Evolutionary conservation across 768 basidiomycete species (phyloP).

Genomic region (Tulasnella sp.): DNA sequence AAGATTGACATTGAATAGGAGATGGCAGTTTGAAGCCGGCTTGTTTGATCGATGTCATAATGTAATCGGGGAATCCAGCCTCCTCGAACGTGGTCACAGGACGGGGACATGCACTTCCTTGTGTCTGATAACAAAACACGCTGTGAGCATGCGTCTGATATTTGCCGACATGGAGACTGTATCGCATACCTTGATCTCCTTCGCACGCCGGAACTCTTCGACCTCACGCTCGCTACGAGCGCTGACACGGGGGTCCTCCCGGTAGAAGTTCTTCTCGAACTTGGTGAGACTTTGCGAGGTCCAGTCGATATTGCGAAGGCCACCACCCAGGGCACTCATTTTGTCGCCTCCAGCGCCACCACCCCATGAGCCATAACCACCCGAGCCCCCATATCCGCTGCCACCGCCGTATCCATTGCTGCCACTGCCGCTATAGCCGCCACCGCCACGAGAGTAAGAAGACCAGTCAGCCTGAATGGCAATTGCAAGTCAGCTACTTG

Average conservation of each 20-base stretch:
- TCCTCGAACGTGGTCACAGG: constrained; percentile 91
- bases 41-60: constrained; percentile 84
- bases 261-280: constrained; percentile 98
- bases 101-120: constrained; percentile 78
- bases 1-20: constrained; percentile 96
- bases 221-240: constrained; percentile 73
- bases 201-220: constrained; percentile 67
- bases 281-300: constrained; percentile 52
- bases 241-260: constrained; percentile 77
- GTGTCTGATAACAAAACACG: constrained; percentile 42
- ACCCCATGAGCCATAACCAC: constrained; percentile 43
- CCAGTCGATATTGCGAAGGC: constrained; percentile 84
- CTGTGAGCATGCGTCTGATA: constrained; percentile 1
- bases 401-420: constrained; percentile 25
- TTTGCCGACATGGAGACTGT: not conserved
- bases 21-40: constrained; percentile 89
- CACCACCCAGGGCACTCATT: constrained; percentile 72
- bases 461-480: constrained; percentile 5
- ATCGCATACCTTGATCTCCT: constrained; percentile 72
- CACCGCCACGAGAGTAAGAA: constrained; percentile 20
- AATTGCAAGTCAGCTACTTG: too few relatives aligned
- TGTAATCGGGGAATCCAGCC: constrained; percentile 90
- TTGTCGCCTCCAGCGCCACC: constrained; percentile 47
- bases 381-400: constrained; percentile 33
- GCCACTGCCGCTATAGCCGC: constrained; percentile 29